Percentiles rank a stretch among this genome's conserved stretches.
Evolutionary conservation across 1,284 basidiomycete species (phyloP).

Genomic region (Microbotryum silenes-acaulis): DNA sequence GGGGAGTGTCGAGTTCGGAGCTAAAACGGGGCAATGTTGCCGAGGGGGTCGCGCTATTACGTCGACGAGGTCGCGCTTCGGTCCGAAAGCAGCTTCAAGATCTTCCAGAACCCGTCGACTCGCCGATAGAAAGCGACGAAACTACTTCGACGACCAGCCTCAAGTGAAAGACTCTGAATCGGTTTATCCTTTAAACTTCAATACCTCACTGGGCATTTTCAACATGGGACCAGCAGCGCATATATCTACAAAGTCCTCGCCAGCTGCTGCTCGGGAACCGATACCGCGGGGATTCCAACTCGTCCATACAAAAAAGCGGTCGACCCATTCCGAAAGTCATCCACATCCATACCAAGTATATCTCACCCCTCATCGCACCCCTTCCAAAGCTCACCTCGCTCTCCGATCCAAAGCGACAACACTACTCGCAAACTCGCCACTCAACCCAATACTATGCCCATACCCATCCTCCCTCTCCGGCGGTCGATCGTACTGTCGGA

Average conservation of each 20-base stretch:
- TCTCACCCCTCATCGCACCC: not conserved
- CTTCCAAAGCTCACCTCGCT: constrained; percentile 10
- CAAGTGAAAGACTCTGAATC: no score
- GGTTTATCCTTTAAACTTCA: no score
- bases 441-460: constrained; percentile 5
- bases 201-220: no score
- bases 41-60: not conserved
- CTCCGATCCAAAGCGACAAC: constrained; percentile 20
- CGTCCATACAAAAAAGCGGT: not conserved
- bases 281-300: not conserved
- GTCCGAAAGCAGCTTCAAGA: no score
- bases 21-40: not conserved
- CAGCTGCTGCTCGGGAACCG: no score
- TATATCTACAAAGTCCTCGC: no score
- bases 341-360: not conserved
- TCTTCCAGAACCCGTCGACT: no score
- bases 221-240: no score
- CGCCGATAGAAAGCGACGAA: no score
- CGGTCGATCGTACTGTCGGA: constrained; percentile 27
- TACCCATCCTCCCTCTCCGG: constrained; percentile 10
- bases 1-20: not conserved
- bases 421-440: constrained; percentile 21
- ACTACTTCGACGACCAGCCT: no score
- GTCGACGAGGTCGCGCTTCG: no score
- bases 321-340: no score